Base-by-base conservation (phyloP, 306 rosid genomes). In the Lathyrus oleraceus region DNA sequence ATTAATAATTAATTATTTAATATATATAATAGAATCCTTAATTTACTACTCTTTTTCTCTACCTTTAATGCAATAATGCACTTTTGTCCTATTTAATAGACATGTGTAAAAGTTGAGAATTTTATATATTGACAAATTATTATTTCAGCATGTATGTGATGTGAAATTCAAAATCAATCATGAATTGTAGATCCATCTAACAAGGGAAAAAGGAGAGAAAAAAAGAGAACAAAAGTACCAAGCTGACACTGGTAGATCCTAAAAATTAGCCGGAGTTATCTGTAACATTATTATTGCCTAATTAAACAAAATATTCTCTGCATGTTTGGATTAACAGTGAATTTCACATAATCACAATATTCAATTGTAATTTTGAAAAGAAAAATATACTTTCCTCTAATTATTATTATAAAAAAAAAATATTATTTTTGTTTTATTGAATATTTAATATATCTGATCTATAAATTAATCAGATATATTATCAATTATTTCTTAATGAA, bases 91-190 rank as follows among this genome's bases (percentile, higher is more conserved):
- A 70, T 67, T 49, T 60, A 67, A 65, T 32, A 35, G 39, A 73
- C 38, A 54, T 20, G 38, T 19, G 44, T 25, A 65, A 70, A 70
- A 49, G 67, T 57, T 75, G 13, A 65, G 56, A 66, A 70, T 67
- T 15, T 32, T 52, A 74, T 60, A 53, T 44, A 54, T 43, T 52
- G 72, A 68, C 76, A 62, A 65, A 61, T 51, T 8, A 61, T 42
- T 11, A 30, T 35, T 40, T 59, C 47, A 75, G 58, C 56, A 65
- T 54, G 27, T 40, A 16, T 49, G 9, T 48, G 70, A 11, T 43
- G 72, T 76, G 66, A 65, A 61, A 67, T 76, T 76, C 65, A 71
- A 76, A 78, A 66, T 45, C 57, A 81, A 61, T 76, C 23, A 71
- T 71, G 73, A 19, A 64, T 17, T 59, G 10, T 35, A 39, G 56